Conservation (phyloP, 2,329 filamentous ascomycete species). For the Epichloe glyceriae region DNA sequence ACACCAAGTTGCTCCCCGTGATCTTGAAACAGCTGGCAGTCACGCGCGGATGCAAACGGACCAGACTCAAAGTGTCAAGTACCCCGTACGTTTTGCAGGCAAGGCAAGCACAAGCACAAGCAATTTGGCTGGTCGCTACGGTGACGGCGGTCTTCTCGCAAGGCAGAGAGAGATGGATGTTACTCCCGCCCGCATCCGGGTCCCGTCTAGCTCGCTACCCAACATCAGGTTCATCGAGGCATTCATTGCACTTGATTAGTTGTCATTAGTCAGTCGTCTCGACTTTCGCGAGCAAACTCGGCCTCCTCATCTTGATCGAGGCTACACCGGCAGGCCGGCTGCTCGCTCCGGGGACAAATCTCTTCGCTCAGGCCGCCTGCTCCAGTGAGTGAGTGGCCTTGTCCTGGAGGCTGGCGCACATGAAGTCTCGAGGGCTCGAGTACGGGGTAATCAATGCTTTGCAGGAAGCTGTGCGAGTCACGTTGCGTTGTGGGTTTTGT, state of each 20-base stretch:
- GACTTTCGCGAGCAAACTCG: no score
- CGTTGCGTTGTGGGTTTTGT: not conserved
- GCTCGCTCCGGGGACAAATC: not conserved
- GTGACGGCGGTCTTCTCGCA: no score
- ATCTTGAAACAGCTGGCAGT: constrained; percentile 5
- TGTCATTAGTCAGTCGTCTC: no score
- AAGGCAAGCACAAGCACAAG: no score
- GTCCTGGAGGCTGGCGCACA: not conserved
- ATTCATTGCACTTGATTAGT: no score
- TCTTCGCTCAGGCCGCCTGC: not conserved
- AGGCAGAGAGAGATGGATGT: no score
- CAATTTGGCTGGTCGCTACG: no score
- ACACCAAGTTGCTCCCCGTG: constrained; percentile 1
- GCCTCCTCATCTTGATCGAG: not conserved
- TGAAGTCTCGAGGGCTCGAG: not conserved
- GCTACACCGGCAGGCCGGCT: not conserved
- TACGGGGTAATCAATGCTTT: not conserved
- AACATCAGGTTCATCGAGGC: no score
- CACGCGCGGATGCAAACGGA: not conserved
- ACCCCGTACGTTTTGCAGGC: no score
- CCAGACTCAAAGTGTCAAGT: no score
- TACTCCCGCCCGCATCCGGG: no score
- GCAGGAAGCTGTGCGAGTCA: constrained; percentile 2
- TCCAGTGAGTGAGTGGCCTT: not conserved
- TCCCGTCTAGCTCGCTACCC: no score